Percentiles rank a stretch among this genome's conserved stretches.
These are phyloP conservation scores for Pseudogymnoascus sp. DNA, from an alignment of 2,329 filamentous ascomycete genomes.

Conservation along the genomic window DNA sequence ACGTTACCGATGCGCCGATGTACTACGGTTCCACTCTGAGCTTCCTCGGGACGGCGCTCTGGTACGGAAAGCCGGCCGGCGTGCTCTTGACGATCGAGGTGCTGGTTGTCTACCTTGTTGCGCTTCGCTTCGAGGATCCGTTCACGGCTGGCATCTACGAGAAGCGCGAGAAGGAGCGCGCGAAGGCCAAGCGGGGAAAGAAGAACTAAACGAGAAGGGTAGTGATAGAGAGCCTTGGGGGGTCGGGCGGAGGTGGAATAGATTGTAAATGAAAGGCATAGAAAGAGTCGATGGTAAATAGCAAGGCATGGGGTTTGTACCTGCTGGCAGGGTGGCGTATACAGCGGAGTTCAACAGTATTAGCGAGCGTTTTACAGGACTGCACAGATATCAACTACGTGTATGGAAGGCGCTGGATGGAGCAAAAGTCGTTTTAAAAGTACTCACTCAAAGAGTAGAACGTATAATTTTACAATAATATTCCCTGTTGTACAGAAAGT, in stretches of 20 bases:
- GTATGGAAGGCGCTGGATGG: constrained; percentile 12
- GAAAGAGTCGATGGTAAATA: background rate
- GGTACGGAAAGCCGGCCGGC: constrained; percentile 83
- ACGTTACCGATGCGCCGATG: constrained; percentile 85
- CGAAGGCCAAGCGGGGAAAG: constrained; percentile 30
- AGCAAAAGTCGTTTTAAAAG: constrained; percentile 11
- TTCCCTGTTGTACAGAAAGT: constrained; percentile 5
- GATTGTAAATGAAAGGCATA: background rate
- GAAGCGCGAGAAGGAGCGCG: constrained; percentile 63
- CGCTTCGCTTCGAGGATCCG: constrained; percentile 82
- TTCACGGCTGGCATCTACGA: constrained; percentile 92
- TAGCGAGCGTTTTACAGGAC: constrained; percentile 11
- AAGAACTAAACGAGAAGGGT: constrained; percentile 25
- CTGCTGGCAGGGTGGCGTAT: constrained; percentile 8
- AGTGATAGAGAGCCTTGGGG: background rate
- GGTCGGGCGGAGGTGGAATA: background rate
- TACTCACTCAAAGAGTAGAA: constrained; percentile 6
- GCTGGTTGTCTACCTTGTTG: constrained; percentile 70
- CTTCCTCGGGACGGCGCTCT: constrained; percentile 81
- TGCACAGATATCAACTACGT: constrained; percentile 14
- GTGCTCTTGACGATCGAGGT: constrained; percentile 71
- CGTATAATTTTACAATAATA: constrained; percentile 2
- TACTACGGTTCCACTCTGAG: constrained; percentile 91
- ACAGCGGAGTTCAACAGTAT: constrained; percentile 11
- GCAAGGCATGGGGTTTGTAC: background rate